Conservation (phyloP, 331 rosid species). For the Quercus tomentella region DNA sequence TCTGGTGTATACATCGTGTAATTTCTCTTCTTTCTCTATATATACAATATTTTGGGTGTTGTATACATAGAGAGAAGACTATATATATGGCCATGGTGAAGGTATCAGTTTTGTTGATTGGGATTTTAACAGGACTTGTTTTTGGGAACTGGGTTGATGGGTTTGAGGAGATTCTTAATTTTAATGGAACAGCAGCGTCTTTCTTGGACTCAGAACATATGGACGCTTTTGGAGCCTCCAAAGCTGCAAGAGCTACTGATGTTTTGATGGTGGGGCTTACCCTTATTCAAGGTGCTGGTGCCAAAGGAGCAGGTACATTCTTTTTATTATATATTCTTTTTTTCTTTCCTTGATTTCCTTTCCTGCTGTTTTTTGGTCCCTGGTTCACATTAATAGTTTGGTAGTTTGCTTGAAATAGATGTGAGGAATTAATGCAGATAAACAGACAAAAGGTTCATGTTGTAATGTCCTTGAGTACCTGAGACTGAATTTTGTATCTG, state of each 20-base stretch:
- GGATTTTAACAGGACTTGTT: conserved; percentile 33
- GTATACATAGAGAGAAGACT: conserved; percentile 1
- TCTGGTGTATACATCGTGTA: neutral
- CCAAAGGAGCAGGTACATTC: conserved; percentile 77
- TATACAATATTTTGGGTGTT: neutral
- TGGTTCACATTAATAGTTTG: neutral
- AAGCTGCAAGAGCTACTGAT: neutral
- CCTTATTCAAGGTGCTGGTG: conserved; percentile 66
- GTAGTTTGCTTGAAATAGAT: neutral
- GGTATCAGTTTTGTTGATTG: conserved; percentile 33
- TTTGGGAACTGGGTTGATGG: conserved; percentile 47
- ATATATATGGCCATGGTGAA: conserved; percentile 30
- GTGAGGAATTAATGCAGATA: neutral
- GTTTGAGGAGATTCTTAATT: conserved; percentile 19
- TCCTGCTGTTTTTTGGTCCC: neutral
- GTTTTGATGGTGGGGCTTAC: conserved; percentile 71
- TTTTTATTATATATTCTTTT: neutral
- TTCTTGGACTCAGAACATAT: conserved; percentile 27
- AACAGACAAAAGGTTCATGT: neutral
- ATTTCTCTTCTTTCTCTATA: neutral
- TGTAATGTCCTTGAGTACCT: neutral
- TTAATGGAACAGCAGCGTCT: conserved; percentile 63
- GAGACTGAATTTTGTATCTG: neutral
- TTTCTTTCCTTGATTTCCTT: neutral
- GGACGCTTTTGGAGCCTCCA: conserved; percentile 51